Percentiles rank a stretch among this genome's conserved stretches.
These are phyloP conservation scores for Metschnikowia orientalis DNA, from an alignment of 805 yeast genomes.

Conservation along the genomic window DNA sequence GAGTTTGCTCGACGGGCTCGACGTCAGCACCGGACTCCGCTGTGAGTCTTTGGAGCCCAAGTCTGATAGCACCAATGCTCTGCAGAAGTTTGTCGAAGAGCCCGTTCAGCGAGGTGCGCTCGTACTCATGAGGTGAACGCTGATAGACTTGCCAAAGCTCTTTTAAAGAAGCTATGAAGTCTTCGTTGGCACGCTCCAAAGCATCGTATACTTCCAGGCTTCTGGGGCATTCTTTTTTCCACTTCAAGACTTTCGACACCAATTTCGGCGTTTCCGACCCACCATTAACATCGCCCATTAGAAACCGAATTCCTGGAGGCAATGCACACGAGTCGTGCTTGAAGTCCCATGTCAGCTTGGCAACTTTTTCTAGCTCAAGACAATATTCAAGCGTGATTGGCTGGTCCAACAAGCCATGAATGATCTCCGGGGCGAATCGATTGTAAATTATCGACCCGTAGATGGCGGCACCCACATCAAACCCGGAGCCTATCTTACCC, in stretches of 20 bases:
- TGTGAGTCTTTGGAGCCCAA: constrained; percentile 57
- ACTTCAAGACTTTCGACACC: constrained; percentile 67
- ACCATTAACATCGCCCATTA: constrained; percentile 91
- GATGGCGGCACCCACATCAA: constrained; percentile 94
- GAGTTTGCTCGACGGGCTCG: constrained; percentile 78
- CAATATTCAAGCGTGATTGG: constrained; percentile 10
- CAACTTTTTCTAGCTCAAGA: constrained; percentile 28
- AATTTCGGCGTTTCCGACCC: constrained; percentile 94
- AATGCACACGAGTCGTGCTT: constrained; percentile 50
- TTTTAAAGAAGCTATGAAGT: constrained; percentile 47
- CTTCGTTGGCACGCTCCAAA: constrained; percentile 56
- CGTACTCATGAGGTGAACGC: constrained; percentile 33
- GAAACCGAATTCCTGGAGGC: constrained; percentile 62
- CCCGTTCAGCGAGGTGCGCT: constrained; percentile 3
- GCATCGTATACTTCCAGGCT: constrained; percentile 49
- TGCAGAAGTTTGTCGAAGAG: constrained; percentile 30
- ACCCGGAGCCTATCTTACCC: constrained; percentile 93
- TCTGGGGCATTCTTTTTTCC: constrained; percentile 56
- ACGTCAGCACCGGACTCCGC: constrained; percentile 71
- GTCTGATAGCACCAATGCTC: constrained; percentile 51
- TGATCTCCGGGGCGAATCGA: constrained; percentile 61
- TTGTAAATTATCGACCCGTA: constrained; percentile 83
- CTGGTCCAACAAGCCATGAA: constrained; percentile 34
- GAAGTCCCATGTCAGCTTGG: constrained; percentile 59
- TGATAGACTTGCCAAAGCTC: constrained; percentile 32